These are phyloP conservation scores for Cornus florida DNA, from an alignment of 148 eudicot genomes.

Conservation along the genomic window DNA sequence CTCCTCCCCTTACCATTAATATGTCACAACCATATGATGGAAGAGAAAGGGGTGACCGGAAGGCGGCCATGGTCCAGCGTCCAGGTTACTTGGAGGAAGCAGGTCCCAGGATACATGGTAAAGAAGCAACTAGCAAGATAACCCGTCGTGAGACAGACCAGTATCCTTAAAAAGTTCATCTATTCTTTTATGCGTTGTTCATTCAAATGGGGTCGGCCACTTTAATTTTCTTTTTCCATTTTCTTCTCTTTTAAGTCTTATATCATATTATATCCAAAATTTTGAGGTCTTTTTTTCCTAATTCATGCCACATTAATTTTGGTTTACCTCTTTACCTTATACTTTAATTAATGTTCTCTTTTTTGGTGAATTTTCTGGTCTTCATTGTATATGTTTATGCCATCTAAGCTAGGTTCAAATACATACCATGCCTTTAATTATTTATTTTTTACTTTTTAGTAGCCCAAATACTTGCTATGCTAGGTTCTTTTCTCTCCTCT, in stretches of 20 bases:
- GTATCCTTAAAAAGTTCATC: constrained; percentile 63
- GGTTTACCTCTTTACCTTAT: too few relatives aligned
- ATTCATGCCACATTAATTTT: too few relatives aligned
- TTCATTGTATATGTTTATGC: too few relatives aligned
- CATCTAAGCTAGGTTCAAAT: neutral
- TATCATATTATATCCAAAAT: too few relatives aligned
- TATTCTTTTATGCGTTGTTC: neutral
- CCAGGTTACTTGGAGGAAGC: constrained; percentile 76
- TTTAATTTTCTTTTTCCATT: too few relatives aligned
- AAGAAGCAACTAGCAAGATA: constrained; percentile 73
- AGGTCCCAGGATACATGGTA: constrained; percentile 66
- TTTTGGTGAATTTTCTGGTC: too few relatives aligned
- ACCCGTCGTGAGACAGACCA: constrained; percentile 83
- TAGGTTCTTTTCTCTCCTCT: neutral
- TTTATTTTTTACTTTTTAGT: neutral
- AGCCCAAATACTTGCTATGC: neutral
- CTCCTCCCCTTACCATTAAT: constrained; percentile 52
- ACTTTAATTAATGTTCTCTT: too few relatives aligned
- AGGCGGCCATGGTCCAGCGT: constrained; percentile 66
- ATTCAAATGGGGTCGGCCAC: too few relatives aligned
- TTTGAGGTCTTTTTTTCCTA: too few relatives aligned
- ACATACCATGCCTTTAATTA: neutral
- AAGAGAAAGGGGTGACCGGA: constrained; percentile 85
- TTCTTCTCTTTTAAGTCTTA: too few relatives aligned
- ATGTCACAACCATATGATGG: constrained; percentile 68